Evolutionary conservation across 2,329 filamentous ascomycete species (phyloP), one percentile per base, ranked within the genome.

Genomic region (Aspergillus caelatus): DNA sequence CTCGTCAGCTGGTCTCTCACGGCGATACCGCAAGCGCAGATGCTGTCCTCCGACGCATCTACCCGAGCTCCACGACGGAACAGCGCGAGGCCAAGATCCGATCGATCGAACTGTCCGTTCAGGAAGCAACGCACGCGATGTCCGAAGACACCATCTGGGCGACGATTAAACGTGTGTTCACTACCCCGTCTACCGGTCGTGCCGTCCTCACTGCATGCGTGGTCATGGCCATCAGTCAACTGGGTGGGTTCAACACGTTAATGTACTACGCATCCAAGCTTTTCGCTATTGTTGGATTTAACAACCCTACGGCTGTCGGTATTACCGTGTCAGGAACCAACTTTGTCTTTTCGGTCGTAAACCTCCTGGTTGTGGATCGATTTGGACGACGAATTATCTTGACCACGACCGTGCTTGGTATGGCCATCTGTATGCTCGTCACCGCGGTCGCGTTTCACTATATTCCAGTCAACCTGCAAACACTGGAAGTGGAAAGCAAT

Each of bases 201-300:
- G 52, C 52, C 16, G 52, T 54, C n/a, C 52, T 54, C n/a, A 54
- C 52, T n/a, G 52, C 52, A 30, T 54, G 52, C 10, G 52, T 54
- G 19, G 52, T 54, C 10, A 54, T 54, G 52, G 52, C 52, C 19
- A 54, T 54, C 52, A 54, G 52, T 36, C 52, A 54, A 16, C 4
- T 54, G 9, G 52, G 52, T 9, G 52, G 52, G 14, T 54, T 54
- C 30, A 54, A 54, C 32, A 54, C 52, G 4, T 23, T 54, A 12
- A 54, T 54, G 52, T 54, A 54, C 21, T 54, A 54, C 19, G 52
- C 52, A 2, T 23, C 52, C 4, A 54, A 30, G 14, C 52, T 54
- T 7, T 54, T 54, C 30, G 21, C 30, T 4, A 54, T 54, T 14
- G 52, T 54, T 10, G 52, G 52, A 16, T 54, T 54, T n/a, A 36